These are phyloP conservation scores for Ascomycota sp. DNA, from an alignment of 2,329 filamentous ascomycete genomes.

Conservation along the genomic window DNA sequence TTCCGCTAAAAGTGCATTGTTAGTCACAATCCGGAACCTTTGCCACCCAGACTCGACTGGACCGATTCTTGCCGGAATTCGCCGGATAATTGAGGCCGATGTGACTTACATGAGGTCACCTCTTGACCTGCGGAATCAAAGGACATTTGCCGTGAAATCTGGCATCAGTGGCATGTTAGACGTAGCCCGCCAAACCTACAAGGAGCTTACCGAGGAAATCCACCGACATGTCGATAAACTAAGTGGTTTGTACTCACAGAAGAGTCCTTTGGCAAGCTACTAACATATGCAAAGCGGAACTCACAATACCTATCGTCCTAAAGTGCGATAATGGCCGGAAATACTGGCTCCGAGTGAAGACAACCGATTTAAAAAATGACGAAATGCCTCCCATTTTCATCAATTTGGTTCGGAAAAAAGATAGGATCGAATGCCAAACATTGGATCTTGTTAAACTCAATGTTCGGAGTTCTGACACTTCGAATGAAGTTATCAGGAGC, in stretches of 20 bases:
- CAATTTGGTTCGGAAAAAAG: slow-evolving; percentile 53
- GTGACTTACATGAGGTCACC: slow-evolving; percentile 59
- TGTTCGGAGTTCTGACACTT: slow-evolving; percentile 55
- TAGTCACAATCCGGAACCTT: slow-evolving; percentile 46
- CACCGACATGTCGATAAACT: slow-evolving; percentile 49
- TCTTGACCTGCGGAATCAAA: slow-evolving; percentile 72
- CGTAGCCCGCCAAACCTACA: slow-evolving; percentile 73
- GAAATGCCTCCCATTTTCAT: slow-evolving; percentile 50
- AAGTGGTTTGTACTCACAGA: slow-evolving; percentile 25
- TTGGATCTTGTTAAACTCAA: slow-evolving; percentile 67
- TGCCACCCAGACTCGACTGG: slow-evolving; percentile 44
- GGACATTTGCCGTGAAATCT: slow-evolving; percentile 74
- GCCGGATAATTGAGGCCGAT: slow-evolving; percentile 56
- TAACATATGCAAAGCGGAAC: slow-evolving; percentile 20
- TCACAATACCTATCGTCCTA: slow-evolving; percentile 41
- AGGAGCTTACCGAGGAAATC: slow-evolving; percentile 66
- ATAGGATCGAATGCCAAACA: slow-evolving; percentile 73
- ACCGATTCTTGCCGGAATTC: slow-evolving; percentile 43
- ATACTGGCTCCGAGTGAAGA: slow-evolving; percentile 54
- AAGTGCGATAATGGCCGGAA: slow-evolving; percentile 60
- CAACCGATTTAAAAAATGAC: slow-evolving; percentile 39
- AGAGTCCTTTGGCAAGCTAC: neutral
- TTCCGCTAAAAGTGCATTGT: slow-evolving; percentile 40
- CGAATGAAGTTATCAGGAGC: slow-evolving; percentile 68
- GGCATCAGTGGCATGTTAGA: slow-evolving; percentile 74